phyloP scores from a whole-genome alignment of 176 grass and related monocot species.

The Dactylis glomerata region DNA sequence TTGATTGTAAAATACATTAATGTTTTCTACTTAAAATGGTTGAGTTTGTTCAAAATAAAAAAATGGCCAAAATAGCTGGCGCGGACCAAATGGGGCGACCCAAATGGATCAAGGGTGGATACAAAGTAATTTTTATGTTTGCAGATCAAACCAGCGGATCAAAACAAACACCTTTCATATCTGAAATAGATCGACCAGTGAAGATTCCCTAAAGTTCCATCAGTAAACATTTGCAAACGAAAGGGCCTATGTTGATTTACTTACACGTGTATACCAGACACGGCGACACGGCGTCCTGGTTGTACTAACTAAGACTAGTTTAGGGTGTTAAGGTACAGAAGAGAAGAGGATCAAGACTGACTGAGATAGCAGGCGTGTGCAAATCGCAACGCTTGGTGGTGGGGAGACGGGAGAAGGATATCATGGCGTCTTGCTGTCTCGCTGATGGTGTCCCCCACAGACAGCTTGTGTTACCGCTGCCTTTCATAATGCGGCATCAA shows the following conservation, averaged over 20 bases:
- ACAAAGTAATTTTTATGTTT: too few relatives aligned
- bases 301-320: neutral
- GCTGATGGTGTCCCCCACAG: slow-evolving; percentile 50
- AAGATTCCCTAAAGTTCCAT: too few relatives aligned
- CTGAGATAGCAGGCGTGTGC: slow-evolving; percentile 5
- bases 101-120: too few relatives aligned
- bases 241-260: neutral
- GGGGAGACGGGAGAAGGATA: slow-evolving; percentile 38
- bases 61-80: too few relatives aligned
- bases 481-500: slow-evolving; percentile 43
- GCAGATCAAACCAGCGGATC: too few relatives aligned
- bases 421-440: slow-evolving; percentile 40
- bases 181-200: too few relatives aligned
- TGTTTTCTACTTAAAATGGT: too few relatives aligned
- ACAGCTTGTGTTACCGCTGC: slow-evolving; percentile 4
- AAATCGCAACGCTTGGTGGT: slow-evolving; percentile 32
- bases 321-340: neutral
- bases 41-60: too few relatives aligned
- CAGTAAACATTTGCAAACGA: too few relatives aligned
- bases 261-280: slow-evolving; percentile 15
- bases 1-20: too few relatives aligned
- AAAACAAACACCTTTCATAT: too few relatives aligned
- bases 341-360: neutral
- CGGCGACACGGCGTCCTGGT: neutral
- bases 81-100: too few relatives aligned